Percentiles rank a stretch among this genome's conserved stretches.
Conservation (phyloP, 78 protist species). For the Chrysochromulina parva region DNA sequence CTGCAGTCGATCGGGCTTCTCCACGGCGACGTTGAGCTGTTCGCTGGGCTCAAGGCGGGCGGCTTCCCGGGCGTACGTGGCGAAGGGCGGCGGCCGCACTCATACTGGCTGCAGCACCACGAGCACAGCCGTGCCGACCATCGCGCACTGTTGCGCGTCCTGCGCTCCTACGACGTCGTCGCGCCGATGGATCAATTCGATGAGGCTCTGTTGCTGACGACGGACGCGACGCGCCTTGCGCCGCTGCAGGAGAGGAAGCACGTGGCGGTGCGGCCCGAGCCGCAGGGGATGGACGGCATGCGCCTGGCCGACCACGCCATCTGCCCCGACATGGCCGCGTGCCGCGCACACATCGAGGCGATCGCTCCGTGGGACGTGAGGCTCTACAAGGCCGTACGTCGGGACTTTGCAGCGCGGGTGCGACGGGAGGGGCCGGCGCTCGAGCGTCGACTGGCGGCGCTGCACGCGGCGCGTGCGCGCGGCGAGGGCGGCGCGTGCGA, state of each 20-base stretch:
- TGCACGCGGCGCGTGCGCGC: too few relatives aligned
- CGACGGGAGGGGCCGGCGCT: too few relatives aligned
- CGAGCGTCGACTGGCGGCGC: too few relatives aligned
- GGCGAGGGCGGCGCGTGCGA: too few relatives aligned
- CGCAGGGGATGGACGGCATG: too few relatives aligned
- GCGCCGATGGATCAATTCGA: neutral
- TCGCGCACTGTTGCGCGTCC: neutral
- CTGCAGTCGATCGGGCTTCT: neutral
- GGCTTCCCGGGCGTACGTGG: too few relatives aligned
- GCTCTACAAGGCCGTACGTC: neutral
- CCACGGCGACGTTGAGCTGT: neutral
- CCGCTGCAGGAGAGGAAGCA: too few relatives aligned
- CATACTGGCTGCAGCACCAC: neutral
- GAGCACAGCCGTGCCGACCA: too few relatives aligned
- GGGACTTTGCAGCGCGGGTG: neutral
- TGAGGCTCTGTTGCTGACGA: neutral
- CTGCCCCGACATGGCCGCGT: neutral
- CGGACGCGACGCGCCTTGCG: neutral
- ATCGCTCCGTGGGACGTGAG: neutral
- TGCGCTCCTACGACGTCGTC: neutral
- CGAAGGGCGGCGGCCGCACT: too few relatives aligned
- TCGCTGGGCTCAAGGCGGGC: neutral
- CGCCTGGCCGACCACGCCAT: neutral
- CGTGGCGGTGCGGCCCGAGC: too few relatives aligned
- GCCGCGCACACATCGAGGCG: neutral